Evolutionary conservation across 352 stramenopile species (phyloP).

Genomic region (Labyrinthula sp.): DNA sequence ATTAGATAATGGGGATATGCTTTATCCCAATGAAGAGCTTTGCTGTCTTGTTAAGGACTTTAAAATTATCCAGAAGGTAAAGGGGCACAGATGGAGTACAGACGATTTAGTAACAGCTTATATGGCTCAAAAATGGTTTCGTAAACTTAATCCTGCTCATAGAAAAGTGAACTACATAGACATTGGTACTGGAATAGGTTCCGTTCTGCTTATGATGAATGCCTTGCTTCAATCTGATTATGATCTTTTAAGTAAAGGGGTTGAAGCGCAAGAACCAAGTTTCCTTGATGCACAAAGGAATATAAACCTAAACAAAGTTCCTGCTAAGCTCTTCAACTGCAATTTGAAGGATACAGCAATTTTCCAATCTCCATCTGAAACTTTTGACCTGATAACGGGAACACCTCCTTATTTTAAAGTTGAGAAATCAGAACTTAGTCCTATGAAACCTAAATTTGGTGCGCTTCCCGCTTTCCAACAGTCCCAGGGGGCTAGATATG

Average conservation of each 20-base stretch:
- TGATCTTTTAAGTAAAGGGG: too few relatives aligned
- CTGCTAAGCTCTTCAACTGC: constrained; percentile 7
- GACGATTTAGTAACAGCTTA: constrained; percentile 47
- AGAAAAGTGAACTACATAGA: constrained; percentile 30
- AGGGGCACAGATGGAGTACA: constrained; percentile 44
- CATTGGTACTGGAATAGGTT: constrained; percentile 44
- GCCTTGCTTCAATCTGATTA: too few relatives aligned
- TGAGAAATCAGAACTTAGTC: constrained; percentile 8
- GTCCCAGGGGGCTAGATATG: constrained; percentile 38
- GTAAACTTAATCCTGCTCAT: not conserved
- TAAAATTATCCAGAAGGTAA: constrained; percentile 43
- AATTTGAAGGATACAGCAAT: constrained; percentile 4
- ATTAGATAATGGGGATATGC: too few relatives aligned
- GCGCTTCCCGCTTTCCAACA: constrained; percentile 28
- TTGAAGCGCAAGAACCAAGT: constrained; percentile 34
- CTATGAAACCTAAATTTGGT: constrained; percentile 10
- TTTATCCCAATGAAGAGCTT: constrained; percentile 18
- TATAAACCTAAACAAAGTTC: constrained; percentile 31
- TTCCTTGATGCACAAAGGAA: constrained; percentile 29
- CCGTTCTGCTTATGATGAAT: constrained; percentile 42
- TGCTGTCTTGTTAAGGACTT: constrained; percentile 39
- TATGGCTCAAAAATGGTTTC: constrained; percentile 32
- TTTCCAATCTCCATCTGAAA: constrained; percentile 5
- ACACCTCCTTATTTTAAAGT: constrained; percentile 43
- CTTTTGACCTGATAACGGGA: constrained; percentile 44